Evolutionary conservation across 2,329 filamentous ascomycete species (phyloP), one percentile per base, ranked within the genome.

Genomic region (Exophiala mesophila): DNA sequence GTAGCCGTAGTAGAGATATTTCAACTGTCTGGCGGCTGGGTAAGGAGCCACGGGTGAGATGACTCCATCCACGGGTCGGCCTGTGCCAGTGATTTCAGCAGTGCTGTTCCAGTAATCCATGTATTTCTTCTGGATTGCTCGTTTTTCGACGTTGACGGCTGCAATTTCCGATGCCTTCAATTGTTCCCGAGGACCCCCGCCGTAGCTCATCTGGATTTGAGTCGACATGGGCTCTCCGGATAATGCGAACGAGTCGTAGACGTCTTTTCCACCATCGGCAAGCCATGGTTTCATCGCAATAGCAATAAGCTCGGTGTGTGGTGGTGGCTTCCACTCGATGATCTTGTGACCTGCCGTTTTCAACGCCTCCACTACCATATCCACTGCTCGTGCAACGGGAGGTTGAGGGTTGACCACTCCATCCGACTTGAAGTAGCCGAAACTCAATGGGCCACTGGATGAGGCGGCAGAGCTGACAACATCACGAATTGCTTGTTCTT

Each of bases 41-140:
- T 64, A 65, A 4, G 68, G 62, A 3, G 67, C 66, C 23, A 64
- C 51, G 2, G 70, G 64, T 7, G 60, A 62, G 33, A 73, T 63
- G 19, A 73, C 47, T 9, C 60, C 69, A 53, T 83, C 80, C 0
- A 82, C 74, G 1, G 72, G 64, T 36, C 69, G 64, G 1, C 69
- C 68, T 2, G 63, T 75, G 18, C 68, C 70, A 0, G 74, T 77
- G n/a, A 65, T 34, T 3, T 65, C 59, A 0, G 60, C 64, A 0
- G 76, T 80, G 10, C 65, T 70, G 47, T 80, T 80, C 78, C 77
- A 82, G 55, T 80, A 82, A 38, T 82, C 77, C 59, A 78, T 70
- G 50, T 82, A 83, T 13, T 67, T 60, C 44, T 74, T 74, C 53
- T 80, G 75, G 36, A 70, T 75, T 18, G 73, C 65, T 1, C 78